Evolutionary conservation across 164 flowering plant species (phyloP).

Genomic region (Malania oleifera): DNA sequence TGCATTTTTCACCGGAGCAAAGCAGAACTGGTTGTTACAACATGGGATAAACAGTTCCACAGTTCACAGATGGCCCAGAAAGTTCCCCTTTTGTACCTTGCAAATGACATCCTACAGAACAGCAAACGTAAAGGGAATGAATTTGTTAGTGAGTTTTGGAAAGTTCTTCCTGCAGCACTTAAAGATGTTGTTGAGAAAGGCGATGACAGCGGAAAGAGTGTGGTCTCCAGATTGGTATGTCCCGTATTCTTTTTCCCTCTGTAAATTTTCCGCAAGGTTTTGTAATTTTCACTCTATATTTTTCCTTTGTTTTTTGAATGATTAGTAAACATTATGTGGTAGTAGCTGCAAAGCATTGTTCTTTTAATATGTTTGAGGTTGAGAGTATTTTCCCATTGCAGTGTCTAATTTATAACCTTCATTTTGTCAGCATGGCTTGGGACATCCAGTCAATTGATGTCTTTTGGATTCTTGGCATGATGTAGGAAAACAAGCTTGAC

Average conservation of each 20-base stretch:
- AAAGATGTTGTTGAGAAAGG: slow-evolving; percentile 62
- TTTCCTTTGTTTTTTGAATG: not conserved
- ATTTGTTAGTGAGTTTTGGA: slow-evolving; percentile 88
- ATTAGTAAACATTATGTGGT: not conserved
- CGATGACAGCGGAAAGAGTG: slow-evolving; percentile 74
- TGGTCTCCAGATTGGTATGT: slow-evolving; percentile 79
- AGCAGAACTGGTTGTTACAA: slow-evolving; percentile 76
- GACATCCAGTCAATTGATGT: no score
- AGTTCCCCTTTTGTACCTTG: slow-evolving; percentile 86
- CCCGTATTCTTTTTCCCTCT: not conserved
- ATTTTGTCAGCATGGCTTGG: no score
- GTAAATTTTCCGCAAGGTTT: not conserved
- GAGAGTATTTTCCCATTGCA: no score
- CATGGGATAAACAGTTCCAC: slow-evolving; percentile 90
- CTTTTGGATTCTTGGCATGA: no score
- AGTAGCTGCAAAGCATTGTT: not conserved
- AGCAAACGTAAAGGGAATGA: slow-evolving; percentile 95
- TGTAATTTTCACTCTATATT: no score
- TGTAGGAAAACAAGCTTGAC: no score
- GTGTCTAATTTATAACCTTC: no score
- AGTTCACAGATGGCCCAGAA: slow-evolving; percentile 53
- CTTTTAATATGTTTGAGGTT: no score
- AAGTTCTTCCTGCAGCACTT: slow-evolving; percentile 88
- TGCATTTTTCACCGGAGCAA: slow-evolving; percentile 88
- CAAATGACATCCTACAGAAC: slow-evolving; percentile 95